Evolutionary conservation across 1,284 basidiomycete species (phyloP), one percentile per base, ranked within the genome.

Genomic region (Puccinia coronata): DNA sequence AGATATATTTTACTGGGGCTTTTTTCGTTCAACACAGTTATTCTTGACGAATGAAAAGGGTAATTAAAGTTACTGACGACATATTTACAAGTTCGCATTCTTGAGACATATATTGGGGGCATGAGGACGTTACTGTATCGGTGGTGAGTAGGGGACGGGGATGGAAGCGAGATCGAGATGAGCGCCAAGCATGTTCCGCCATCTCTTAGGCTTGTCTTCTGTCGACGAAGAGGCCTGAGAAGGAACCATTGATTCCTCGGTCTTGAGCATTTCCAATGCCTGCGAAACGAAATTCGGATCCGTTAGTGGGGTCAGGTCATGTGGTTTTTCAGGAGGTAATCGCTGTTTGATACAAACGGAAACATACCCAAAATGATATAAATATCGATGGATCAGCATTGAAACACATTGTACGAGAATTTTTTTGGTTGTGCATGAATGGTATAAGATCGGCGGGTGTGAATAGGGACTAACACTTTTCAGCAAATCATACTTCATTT

Each of bases 271-370:
- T 43, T 51, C 23, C 14, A 77, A 31, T 5, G 51, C 75, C 59
- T 77, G 75, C n/a, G 92, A 91, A 61, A 99, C 92, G 88, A 93
- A 98, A 77, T 90, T 92, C 8, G 92, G 88, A 85, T 98, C 94
- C 0, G 95, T 96, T 34, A 99, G 89, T 0, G 93, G 93, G 0
- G 93, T 93, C 31, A 98, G 86, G 85, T 99, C 96, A 83, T 93
- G 90, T 39, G 91, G 90, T 83, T 89, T 91, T 31, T 86, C 85
- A 20, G 83, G 77, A 11, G 93, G 93, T 0, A 98, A 89, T 83
- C 89, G 89, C 93, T 95, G n/a, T 47, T 23, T 51, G 34, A 63
- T 18, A 53, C 59, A 28, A 6, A 28, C 4, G 31, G 2, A 31
- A 65, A 39, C 39, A 65, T 39, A 28, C 5, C 39, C 23, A 5